Percentiles rank a stretch among this genome's conserved stretches.
Evolutionary conservation across 371 early-diverging fungal genomes (phyloP).

Genomic region (Mucor mucedo): DNA sequence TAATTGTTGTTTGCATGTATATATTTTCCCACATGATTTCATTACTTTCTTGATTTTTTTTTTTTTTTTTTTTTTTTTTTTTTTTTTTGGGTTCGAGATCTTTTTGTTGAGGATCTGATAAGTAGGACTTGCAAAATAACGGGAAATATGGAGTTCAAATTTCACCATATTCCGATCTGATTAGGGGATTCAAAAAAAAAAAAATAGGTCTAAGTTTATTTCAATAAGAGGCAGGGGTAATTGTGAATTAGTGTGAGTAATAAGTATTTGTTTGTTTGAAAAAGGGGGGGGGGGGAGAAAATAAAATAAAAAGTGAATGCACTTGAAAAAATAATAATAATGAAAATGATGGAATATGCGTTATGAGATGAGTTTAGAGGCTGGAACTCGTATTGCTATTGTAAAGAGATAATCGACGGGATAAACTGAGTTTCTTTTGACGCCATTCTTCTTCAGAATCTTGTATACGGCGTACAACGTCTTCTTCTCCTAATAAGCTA

Average conservation of each 20-base stretch:
- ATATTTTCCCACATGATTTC: not conserved
- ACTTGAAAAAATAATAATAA: not conserved
- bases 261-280: not conserved
- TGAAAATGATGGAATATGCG: not conserved
- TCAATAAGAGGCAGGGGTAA: not conserved
- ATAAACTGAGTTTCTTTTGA: constrained; percentile 30
- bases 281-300: not conserved
- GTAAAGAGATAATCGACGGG: constrained; percentile 4
- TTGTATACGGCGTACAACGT: constrained; percentile 52
- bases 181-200: not conserved
- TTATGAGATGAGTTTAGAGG: constrained; percentile 12
- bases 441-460: constrained; percentile 53
- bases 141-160: not conserved
- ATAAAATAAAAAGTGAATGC: not conserved
- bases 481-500: constrained; percentile 46
- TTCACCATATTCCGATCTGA: constrained; percentile 6
- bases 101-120: constrained; percentile 2
- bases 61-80: too few relatives aligned
- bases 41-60: too few relatives aligned
- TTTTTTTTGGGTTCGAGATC: too few relatives aligned
- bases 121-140: constrained; percentile 2
- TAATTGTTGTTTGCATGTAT: too few relatives aligned
- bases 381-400: not conserved
- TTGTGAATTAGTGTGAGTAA: not conserved
- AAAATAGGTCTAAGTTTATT: not conserved